Base-by-base conservation (phyloP, 768 basidiomycete genomes). In the Imleria badia region DNA sequence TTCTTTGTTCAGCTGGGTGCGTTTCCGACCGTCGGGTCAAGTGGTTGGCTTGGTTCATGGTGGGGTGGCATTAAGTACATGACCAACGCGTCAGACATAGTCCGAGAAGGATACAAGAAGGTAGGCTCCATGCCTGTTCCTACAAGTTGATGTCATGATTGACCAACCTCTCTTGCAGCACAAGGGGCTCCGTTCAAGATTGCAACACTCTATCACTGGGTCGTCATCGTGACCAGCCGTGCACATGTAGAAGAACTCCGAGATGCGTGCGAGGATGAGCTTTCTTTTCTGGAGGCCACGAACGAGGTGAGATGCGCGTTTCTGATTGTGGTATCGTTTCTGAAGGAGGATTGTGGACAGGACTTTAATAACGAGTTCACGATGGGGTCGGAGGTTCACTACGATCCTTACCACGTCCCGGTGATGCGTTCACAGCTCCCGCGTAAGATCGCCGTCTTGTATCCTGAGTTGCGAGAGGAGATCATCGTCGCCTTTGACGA, bases 391-490 rank as follows among this genome's bases (percentile, higher is more conserved):
- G 63, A 72, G 22, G 44, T 75, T 29, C 23, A 52, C 17, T 31
- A 66, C 1, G 61, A 73, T 51, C 33, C 31, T 12, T 75, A 73
- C 45, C 73, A 74, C 36, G 38, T 63, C 3, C 20, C 30, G 3
- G 55, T 72, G 31, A 40, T 73, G 17, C 67, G 66, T 19, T 48
- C 51, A 11, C 59, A 66, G 20, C 63, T 77, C 9, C 69, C 76
- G 10, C 68, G 78, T 13, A 74, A 73, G 40, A 66, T 82, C 8
- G 66, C 63, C 1, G 50, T 44, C 3, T 59, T 74, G 10, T 76
- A 78, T 50, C 67, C 75, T 2, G 72, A 74, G 19, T 58, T 82
- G 12, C 67, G 68, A 5, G 74, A 79, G 26, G 83, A 85, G 59
- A 68, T 81, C 26, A 38, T 61, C 0, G 49, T 62, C 0, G 67